phyloP scores from a whole-genome alignment of 164 flowering plant genomes.

The Malania oleifera region DNA sequence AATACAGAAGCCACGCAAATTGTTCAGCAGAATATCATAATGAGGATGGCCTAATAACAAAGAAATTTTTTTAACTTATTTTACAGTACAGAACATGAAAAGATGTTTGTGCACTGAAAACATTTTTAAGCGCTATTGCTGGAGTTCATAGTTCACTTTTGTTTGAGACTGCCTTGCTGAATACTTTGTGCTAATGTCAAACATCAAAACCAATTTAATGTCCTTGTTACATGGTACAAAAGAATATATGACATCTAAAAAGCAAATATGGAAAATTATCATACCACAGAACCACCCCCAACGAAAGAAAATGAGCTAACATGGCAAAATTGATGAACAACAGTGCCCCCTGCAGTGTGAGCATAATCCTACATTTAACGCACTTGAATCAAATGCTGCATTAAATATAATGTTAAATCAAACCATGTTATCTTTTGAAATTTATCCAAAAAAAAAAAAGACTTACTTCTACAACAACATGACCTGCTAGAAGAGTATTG shows the following conservation, averaged over 20 bases:
- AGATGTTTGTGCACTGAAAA: too few relatives aligned
- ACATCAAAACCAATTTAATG: not conserved
- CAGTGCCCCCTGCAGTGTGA: conserved; percentile 83
- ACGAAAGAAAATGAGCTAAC: conserved; percentile 78
- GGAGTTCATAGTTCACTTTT: too few relatives aligned
- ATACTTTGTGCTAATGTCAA: not conserved
- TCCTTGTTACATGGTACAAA: not conserved
- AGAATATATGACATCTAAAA: not conserved
- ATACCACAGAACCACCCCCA: conserved; percentile 97
- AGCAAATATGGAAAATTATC: conserved; percentile 1
- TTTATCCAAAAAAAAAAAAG: not conserved
- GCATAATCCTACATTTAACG: conserved; percentile 54
- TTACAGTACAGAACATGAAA: too few relatives aligned
- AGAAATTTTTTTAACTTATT: too few relatives aligned
- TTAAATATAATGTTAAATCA: not conserved
- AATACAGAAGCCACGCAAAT: not conserved
- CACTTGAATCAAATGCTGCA: conserved; percentile 13
- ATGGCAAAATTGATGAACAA: conserved; percentile 86
- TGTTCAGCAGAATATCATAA: not conserved
- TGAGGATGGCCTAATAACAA: too few relatives aligned
- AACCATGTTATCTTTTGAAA: not conserved
- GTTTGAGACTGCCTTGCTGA: too few relatives aligned
- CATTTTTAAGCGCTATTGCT: too few relatives aligned
- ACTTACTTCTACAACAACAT: conserved; percentile 84
- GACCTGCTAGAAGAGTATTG: conserved; percentile 88